Conservation (phyloP, 352 stramenopile genomes). For the Phytopythium ostracodes region DNA sequence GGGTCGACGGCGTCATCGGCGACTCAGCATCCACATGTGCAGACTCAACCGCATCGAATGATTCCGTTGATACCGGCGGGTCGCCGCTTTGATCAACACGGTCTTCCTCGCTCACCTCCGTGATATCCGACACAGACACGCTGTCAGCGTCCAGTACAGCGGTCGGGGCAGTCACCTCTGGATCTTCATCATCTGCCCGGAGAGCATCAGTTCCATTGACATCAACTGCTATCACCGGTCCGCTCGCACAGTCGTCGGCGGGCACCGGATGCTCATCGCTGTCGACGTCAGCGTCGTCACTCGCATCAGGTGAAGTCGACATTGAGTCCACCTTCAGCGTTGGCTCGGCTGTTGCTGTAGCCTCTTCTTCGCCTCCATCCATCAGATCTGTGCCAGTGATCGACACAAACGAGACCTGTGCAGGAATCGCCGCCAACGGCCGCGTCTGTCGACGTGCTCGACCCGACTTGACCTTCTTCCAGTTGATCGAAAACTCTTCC, state of each 20-base stretch:
- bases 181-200: background rate
- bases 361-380: background rate
- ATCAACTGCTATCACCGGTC: background rate
- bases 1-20: background rate
- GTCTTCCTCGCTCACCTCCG: background rate
- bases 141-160: background rate
- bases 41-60: background rate
- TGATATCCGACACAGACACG: background rate
- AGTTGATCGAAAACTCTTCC: slow-evolving; percentile 41
- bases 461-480: slow-evolving; percentile 33
- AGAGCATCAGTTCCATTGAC: background rate
- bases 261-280: background rate
- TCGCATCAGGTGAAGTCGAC: background rate
- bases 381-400: slow-evolving; percentile 3
- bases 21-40: background rate
- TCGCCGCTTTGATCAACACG: background rate
- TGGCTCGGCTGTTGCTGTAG: background rate
- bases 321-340: background rate
- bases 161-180: background rate
- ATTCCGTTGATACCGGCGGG: background rate
- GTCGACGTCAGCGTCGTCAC: no score
- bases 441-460: slow-evolving; percentile 18
- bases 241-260: background rate
- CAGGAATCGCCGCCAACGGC: background rate
- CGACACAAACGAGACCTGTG: slow-evolving; percentile 2